A percentile compares a stretch with the other conserved stretches of the same genome.
Evolutionary conservation across 1,284 basidiomycete species (phyloP).

Genomic region (Ustilago esculenta): DNA sequence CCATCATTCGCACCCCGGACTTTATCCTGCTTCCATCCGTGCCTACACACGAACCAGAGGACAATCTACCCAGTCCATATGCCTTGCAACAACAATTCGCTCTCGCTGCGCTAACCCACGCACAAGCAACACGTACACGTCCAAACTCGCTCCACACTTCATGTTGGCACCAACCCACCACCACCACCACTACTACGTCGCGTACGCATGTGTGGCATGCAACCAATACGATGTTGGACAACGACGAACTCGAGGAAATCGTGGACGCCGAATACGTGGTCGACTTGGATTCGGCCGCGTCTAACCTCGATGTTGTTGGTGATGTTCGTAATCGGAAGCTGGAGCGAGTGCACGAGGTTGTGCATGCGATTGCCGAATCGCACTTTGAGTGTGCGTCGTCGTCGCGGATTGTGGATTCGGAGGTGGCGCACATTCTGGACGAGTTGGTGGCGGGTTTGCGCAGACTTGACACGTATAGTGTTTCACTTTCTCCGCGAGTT

Average conservation of each 20-base stretch:
- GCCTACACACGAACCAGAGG: slow-evolving; percentile 51
- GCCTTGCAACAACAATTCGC: slow-evolving; percentile 36
- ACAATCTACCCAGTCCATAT: slow-evolving; percentile 37
- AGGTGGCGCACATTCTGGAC: slow-evolving; percentile 28
- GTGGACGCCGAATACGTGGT: slow-evolving; percentile 12
- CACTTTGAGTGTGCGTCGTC: slow-evolving; percentile 13
- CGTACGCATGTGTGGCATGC: too few species aligned
- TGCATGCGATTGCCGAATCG: slow-evolving; percentile 30
- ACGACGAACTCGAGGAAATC: slow-evolving; percentile 40
- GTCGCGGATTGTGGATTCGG: slow-evolving; percentile 1
- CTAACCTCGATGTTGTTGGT: slow-evolving; percentile 18
- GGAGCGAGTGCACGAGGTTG: slow-evolving; percentile 26
- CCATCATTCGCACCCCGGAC: slow-evolving; percentile 44
- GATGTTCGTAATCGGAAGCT: slow-evolving; percentile 33
- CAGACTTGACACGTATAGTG: slow-evolving; percentile 29
- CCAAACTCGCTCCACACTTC: slow-evolving; percentile 15
- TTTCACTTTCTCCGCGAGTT: slow-evolving; percentile 33
- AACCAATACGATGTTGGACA: slow-evolving; percentile 2
- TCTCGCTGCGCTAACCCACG: slow-evolving; percentile 24
- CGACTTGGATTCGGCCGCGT: slow-evolving; percentile 8
- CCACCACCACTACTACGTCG: too few species aligned
- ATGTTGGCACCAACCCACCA: slow-evolving; percentile 3
- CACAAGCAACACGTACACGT: slow-evolving; percentile 16
- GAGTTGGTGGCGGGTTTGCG: slow-evolving; percentile 40
- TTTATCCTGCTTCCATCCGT: slow-evolving; percentile 46